Evolutionary conservation across 192 early-diverging fungal genomes (phyloP).

Genomic region (Umbelopsis sp.): DNA sequence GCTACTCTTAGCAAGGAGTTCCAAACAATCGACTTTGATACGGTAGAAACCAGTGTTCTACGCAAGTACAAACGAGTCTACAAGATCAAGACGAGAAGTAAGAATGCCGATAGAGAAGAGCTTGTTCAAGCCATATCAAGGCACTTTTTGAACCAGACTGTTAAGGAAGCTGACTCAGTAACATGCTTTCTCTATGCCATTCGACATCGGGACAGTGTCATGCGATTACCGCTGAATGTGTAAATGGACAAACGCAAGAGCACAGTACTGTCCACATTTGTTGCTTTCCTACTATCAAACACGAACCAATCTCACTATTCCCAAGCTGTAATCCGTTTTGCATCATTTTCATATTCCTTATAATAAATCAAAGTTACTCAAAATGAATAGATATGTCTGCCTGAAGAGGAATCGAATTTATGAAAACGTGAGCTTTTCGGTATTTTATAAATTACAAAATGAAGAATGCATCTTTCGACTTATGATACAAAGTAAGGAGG

Average conservation of each 20-base stretch:
- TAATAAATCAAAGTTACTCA: no score
- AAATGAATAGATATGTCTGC: no score
- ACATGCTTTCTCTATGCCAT: slow-evolving; percentile 47
- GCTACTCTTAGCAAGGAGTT: slow-evolving; percentile 30
- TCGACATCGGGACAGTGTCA: slow-evolving; percentile 36
- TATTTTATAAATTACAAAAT: no score
- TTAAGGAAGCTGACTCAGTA: slow-evolving; percentile 48
- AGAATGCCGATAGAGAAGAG: slow-evolving; percentile 42
- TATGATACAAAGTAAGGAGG: no score
- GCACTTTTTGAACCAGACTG: slow-evolving; percentile 42
- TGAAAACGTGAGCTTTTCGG: no score
- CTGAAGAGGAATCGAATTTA: no score
- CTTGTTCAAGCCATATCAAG: slow-evolving; percentile 42
- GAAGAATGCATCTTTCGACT: no score
- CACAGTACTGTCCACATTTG: neutral
- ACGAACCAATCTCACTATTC: neutral
- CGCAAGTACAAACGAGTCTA: slow-evolving; percentile 49
- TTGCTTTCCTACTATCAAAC: neutral
- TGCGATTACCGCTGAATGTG: slow-evolving; percentile 27
- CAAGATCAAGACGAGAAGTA: slow-evolving; percentile 37
- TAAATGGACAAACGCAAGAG: neutral
- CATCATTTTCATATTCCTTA: no score
- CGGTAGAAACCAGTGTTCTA: slow-evolving; percentile 39
- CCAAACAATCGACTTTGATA: slow-evolving; percentile 48
- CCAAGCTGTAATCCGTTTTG: no score